phyloP scores from a whole-genome alignment of 2,329 filamentous ascomycete genomes.

The Penicillium sp. region DNA sequence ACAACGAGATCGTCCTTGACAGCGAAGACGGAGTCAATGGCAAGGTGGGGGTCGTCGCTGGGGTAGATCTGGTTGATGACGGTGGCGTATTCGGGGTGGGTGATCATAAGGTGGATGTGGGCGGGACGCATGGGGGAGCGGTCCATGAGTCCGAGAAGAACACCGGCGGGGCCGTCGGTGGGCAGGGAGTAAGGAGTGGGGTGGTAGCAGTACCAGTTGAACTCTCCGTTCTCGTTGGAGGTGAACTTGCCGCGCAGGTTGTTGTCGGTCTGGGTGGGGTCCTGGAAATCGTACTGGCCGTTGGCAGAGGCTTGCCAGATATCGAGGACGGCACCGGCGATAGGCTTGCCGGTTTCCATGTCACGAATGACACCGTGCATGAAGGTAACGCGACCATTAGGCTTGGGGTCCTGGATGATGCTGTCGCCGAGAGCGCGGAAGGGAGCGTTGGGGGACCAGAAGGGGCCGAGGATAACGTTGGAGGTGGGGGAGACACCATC shows the following conservation, averaged over 20 bases:
- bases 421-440: slow-evolving; percentile 67
- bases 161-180: slow-evolving; percentile 61
- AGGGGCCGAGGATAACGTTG: slow-evolving; percentile 74
- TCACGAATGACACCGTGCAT: slow-evolving; percentile 72
- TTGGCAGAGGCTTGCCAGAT: slow-evolving; percentile 78
- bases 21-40: slow-evolving; percentile 62
- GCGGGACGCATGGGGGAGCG: slow-evolving; percentile 63
- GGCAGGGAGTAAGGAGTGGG: slow-evolving; percentile 73
- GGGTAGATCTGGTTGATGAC: slow-evolving; percentile 62
- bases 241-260: slow-evolving; percentile 77
- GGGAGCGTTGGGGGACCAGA: slow-evolving; percentile 75
- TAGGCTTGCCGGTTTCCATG: slow-evolving; percentile 65
- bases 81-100: slow-evolving; percentile 58
- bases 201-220: slow-evolving; percentile 73
- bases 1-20: slow-evolving; percentile 64
- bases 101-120: slow-evolving; percentile 62
- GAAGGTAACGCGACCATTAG: slow-evolving; percentile 60
- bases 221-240: slow-evolving; percentile 67
- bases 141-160: slow-evolving; percentile 56
- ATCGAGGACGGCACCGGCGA: slow-evolving; percentile 70
- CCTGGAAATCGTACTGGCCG: slow-evolving; percentile 76
- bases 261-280: slow-evolving; percentile 71
- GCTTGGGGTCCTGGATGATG: slow-evolving; percentile 65
- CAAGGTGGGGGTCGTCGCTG: slow-evolving; percentile 59
- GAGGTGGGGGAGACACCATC: slow-evolving; percentile 67